Evolutionary conservation across 23 red algal species (phyloP), one percentile per base, ranked within the genome.

Genomic region (Gracilaria gracilis): DNA sequence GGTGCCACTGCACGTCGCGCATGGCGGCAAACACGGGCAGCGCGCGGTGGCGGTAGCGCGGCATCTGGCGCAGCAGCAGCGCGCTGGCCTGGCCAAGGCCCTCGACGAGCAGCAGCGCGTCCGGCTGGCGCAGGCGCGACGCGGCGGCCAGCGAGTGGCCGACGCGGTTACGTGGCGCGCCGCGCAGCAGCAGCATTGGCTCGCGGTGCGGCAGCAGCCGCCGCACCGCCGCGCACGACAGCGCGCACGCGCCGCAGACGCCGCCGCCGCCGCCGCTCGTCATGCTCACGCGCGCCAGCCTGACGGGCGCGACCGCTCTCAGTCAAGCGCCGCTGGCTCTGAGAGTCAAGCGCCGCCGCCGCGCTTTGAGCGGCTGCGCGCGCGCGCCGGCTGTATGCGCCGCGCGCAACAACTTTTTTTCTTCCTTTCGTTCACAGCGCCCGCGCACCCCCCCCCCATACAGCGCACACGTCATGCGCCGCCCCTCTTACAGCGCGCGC

Each of bases 21-120:
- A 86, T 25, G n/a, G 27, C 84, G 28, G 84, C 84, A 17, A 87
- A 87, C 33, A 50, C 64, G 16, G 67, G 64, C n/a, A n/a, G n/a
- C n/a, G n/a, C 62, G 34, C 24, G 44, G 29, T 15, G 5, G 40
- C 14, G 54, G 46, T 87, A 87, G 64, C 25, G 50, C 5, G 84
- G 67, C 84, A 87, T 87, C 84, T 87, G 84, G n/a, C 50, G 14
- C 29, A 87, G 65, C n/a, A 87, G 44, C 9, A 87, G 33, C 46
- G 84, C 84, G 50, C 61, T 29, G 14, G 84, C 69, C 48, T 87
- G 84, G n/a, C n/a, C n/a, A n/a, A n/a, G n/a, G n/a, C n/a, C n/a
- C n/a, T n/a, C n/a, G n/a, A n/a, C n/a, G n/a, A n/a, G n/a, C 21
- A 1, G 67, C 39, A 87, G 42, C 38, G 38, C 84, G 46, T 87